Evolutionary conservation across 345 rosid genomes (phyloP).

Genomic region (Hypericum perforatum): DNA sequence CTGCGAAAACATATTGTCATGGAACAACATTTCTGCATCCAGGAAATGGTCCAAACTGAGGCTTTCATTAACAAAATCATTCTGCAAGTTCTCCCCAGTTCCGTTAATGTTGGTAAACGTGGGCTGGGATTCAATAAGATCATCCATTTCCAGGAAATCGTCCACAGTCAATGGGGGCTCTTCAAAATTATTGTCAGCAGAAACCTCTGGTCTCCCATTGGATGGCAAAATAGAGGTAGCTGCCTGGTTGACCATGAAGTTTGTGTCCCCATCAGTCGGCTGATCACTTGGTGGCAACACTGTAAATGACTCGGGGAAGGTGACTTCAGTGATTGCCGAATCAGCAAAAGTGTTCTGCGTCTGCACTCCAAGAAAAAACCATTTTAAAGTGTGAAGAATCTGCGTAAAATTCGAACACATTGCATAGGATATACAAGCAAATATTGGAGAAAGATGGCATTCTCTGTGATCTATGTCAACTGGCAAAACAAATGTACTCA

Average conservation of each 20-base stretch:
- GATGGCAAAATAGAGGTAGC: constrained; percentile 25
- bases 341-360: constrained; percentile 32
- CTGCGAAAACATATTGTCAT: constrained; percentile 17
- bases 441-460: too few species aligned
- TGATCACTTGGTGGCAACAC: constrained; percentile 8
- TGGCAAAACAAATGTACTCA: too few species aligned
- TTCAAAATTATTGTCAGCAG: constrained; percentile 15
- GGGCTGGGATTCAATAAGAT: constrained; percentile 43
- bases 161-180: constrained; percentile 15
- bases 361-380: constrained; percentile 29
- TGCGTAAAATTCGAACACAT: neutral
- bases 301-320: constrained; percentile 16
- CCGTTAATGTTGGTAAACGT: constrained; percentile 11
- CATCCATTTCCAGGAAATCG: constrained; percentile 75
- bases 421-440: neutral
- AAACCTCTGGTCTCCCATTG: constrained; percentile 29
- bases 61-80: constrained; percentile 32
- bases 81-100: constrained; percentile 19
- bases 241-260: constrained; percentile 23
- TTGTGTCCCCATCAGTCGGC: constrained; percentile 13
- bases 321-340: constrained; percentile 20
- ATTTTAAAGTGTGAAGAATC: neutral
- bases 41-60: constrained; percentile 37
- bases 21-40: constrained; percentile 41
- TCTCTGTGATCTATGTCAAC: too few species aligned